Percentiles rank a stretch among this genome's conserved stretches.
These are phyloP conservation scores for Lipomyces oligophaga DNA, from an alignment of 805 yeast genomes.

Conservation along the genomic window DNA sequence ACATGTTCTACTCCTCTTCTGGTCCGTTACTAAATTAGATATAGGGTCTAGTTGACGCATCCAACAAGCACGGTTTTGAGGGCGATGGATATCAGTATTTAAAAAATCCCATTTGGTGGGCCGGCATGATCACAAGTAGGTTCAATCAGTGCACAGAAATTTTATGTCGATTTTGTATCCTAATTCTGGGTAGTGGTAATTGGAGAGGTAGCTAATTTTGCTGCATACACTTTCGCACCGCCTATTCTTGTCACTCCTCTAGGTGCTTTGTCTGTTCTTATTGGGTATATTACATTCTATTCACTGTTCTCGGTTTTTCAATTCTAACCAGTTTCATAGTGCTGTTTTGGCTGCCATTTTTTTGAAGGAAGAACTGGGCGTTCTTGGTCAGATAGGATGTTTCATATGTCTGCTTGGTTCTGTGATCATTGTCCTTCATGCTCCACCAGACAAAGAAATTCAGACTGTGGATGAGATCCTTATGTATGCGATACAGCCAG, in stretches of 20 bases:
- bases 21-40: not conserved
- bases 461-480: slow-evolving; percentile 84
- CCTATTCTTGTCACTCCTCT: slow-evolving; percentile 88
- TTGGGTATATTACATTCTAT: slow-evolving; percentile 45
- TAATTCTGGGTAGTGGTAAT: slow-evolving; percentile 53
- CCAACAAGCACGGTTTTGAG: slow-evolving; percentile 55
- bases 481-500: slow-evolving; percentile 70
- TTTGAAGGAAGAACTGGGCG: slow-evolving; percentile 80
- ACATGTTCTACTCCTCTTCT: not conserved
- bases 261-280: slow-evolving; percentile 85
- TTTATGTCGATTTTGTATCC: not conserved
- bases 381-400: slow-evolving; percentile 87
- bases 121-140: slow-evolving; percentile 66
- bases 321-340: not conserved
- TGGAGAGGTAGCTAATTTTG: slow-evolving; percentile 88
- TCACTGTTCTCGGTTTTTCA: not conserved
- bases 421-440: slow-evolving; percentile 81
- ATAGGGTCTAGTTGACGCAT: slow-evolving; percentile 68
- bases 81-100: slow-evolving; percentile 77
- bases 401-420: slow-evolving; percentile 86
- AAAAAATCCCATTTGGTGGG: slow-evolving; percentile 89
- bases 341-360: slow-evolving; percentile 85
- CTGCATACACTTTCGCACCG: slow-evolving; percentile 94
- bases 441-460: slow-evolving; percentile 91
- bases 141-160: not conserved